phyloP scores from a whole-genome alignment of 1,139 yeast genomes.

The Nadsonia starkeyi-henricii region DNA sequence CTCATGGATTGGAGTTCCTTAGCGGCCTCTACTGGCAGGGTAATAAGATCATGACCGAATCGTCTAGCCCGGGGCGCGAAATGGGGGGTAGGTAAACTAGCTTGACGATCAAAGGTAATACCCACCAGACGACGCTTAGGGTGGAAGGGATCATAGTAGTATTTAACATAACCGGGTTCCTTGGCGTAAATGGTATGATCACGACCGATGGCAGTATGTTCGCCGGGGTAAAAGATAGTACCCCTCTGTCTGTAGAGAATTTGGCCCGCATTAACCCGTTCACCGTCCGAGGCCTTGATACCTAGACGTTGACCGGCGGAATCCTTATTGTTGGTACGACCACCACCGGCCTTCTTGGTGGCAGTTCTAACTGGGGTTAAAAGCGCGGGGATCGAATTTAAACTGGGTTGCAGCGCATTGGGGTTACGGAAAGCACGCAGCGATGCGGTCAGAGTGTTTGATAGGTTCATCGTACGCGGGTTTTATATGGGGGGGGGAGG shows the following conservation, averaged over 20 bases:
- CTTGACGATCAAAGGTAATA: constrained; percentile 53
- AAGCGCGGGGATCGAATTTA: background rate
- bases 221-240: constrained; percentile 93
- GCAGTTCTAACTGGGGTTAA: constrained; percentile 55
- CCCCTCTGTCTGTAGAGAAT: constrained; percentile 93
- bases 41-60: constrained; percentile 54
- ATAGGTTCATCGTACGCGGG: too few species aligned
- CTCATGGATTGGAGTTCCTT: constrained; percentile 44
- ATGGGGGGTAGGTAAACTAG: constrained; percentile 72
- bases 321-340: constrained; percentile 83
- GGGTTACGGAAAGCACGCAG: background rate
- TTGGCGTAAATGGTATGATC: constrained; percentile 87
- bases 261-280: constrained; percentile 61
- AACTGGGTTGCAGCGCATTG: background rate
- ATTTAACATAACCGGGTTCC: constrained; percentile 89
- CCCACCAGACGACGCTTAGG: constrained; percentile 88
- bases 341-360: constrained; percentile 87
- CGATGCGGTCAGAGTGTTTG: background rate
- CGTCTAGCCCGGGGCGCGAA: constrained; percentile 77
- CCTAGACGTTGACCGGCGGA: constrained; percentile 95
- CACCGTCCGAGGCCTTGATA: constrained; percentile 70
- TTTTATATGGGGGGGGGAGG: too few species aligned
- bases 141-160: constrained; percentile 92
- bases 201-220: constrained; percentile 70
- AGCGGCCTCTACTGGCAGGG: constrained; percentile 36